phyloP scores from a whole-genome alignment of 345 rosid genomes.

The Eucalyptus pauciflora region DNA sequence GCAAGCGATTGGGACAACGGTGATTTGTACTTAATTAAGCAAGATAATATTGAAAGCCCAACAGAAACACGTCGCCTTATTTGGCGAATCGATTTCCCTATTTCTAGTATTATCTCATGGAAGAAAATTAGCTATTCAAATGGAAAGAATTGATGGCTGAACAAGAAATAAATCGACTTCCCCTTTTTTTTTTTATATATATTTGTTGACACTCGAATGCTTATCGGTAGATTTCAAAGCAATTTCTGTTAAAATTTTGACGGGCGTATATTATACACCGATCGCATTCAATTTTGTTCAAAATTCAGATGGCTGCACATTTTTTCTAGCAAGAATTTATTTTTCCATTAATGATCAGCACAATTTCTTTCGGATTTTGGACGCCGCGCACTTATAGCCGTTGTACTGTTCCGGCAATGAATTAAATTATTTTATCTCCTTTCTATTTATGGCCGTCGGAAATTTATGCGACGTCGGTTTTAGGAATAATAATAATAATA shows the following conservation, averaged over 20 bases:
- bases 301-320: neutral
- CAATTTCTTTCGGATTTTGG: neutral
- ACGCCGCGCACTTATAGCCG: fast-evolving
- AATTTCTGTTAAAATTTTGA: neutral
- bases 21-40: neutral
- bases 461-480: neutral
- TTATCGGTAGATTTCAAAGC: too few species aligned
- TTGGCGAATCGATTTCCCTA: neutral
- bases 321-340: neutral
- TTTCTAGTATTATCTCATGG: neutral
- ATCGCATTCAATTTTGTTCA: neutral
- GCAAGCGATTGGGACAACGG: neutral
- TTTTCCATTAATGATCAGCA: neutral
- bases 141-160: neutral
- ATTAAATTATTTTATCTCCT: neutral
- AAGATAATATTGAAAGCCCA: neutral
- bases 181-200: fast-evolving
- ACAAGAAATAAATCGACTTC: neutral
- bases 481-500: neutral
- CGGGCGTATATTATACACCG: neutral
- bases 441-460: neutral
- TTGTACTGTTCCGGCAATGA: neutral
- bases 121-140: neutral
- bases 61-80: neutral
- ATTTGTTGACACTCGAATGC: too few species aligned